Percentiles rank a stretch among this genome's conserved stretches.
Conservation (phyloP, 164 flowering plant species). For the Aristolochia californica region DNA sequence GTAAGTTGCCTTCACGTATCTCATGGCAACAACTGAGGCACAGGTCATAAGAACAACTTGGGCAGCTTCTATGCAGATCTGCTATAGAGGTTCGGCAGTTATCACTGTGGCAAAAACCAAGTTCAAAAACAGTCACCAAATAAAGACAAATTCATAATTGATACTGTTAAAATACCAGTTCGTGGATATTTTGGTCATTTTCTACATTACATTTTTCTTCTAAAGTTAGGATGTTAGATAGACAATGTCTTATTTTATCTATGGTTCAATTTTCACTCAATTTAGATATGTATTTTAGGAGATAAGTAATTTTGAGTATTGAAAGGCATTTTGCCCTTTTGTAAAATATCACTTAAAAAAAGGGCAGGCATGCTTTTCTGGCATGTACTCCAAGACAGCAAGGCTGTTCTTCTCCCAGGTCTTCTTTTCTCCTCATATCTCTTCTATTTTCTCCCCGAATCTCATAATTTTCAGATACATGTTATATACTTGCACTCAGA, state of each 20-base stretch:
- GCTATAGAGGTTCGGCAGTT: slow-evolving; percentile 75
- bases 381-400: slow-evolving; percentile 6
- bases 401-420: background rate
- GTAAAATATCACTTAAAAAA: no score
- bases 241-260: no score
- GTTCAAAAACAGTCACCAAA: background rate
- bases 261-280: no score
- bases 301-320: background rate
- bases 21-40: slow-evolving; percentile 72
- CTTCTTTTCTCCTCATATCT: background rate
- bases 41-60: slow-evolving; percentile 61
- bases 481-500: background rate
- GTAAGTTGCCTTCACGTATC: slow-evolving; percentile 43
- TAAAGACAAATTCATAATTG: background rate
- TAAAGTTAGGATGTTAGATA: no score
- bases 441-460: no score
- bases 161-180: no score
- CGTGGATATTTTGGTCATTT: background rate
- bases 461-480: no score
- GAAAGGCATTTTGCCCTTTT: no score
- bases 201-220: background rate
- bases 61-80: slow-evolving; percentile 81
- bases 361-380: no score
- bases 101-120: slow-evolving; percentile 30
- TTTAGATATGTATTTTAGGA: background rate